Base-by-base conservation (phyloP, 2,329 filamentous ascomycete species). In the Sclerotinia nivalis region DNA sequence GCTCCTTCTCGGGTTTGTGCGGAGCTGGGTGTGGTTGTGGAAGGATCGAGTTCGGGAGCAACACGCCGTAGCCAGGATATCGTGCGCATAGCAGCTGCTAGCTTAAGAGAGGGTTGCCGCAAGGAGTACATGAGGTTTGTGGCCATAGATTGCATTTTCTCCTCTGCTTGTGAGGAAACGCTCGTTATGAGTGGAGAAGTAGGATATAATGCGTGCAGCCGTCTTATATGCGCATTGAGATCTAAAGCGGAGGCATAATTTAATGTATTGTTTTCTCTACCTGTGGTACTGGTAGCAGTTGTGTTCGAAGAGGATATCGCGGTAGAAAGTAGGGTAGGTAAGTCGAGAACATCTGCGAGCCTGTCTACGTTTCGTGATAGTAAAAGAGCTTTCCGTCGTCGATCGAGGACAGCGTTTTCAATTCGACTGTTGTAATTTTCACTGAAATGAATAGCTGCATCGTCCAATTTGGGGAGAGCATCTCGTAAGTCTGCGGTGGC, bases 201-300 rank as follows among this genome's bases (percentile, higher is more conserved):
- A 0, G 94, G 91, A 78, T 97, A 97, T 40, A 98, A 83, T 0
- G 89, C 88, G 71, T 93, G 89, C 8, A 99, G 84, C 10, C 96
- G 88, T 75, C 93, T 92, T 78, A 97, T 96, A 79, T 98, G 96
- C n/a, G 92, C 91, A 78, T 97, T 91, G 2, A 99, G 85, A 79
- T 99, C 96, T 47, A 99, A 84, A 0, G 94, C 94, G 0, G 93
- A 92, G 2, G 93, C 90, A 82, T 97, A 97, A 74, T 93, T 96
- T 71, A 89, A 87, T 13, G 83, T 86, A 9, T 82, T 79, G 3
- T 81, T 78, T 8, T 81, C 76, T 18, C 76, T 72, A 22, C 60
- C 55, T 4, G 81, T 74, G 2, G 81, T 78, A n/a, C 81, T 81
- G 28, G 72, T 68, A n/a, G 84, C 62, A 25, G 86, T 82, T 4